phyloP scores from a whole-genome alignment of 2,329 filamentous ascomycete genomes.

The Leptographium flavum region DNA sequence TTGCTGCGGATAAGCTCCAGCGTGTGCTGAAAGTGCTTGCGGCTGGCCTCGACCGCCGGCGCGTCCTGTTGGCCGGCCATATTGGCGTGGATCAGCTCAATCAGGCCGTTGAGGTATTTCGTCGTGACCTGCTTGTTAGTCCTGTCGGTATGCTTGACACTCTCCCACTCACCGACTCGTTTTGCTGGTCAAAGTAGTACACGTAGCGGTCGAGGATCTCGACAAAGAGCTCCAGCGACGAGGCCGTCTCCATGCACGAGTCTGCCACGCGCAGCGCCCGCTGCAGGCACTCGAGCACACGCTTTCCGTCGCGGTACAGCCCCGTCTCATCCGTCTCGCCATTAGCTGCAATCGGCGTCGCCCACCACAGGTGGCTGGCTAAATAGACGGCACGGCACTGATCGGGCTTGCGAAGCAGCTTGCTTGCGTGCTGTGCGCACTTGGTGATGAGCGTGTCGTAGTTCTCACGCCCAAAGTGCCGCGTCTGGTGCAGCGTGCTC shows the following conservation, averaged over 20 bases:
- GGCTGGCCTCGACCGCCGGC: slow-evolving; percentile 71
- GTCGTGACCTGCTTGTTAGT: slow-evolving; percentile 52
- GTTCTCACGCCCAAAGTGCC: slow-evolving; percentile 90
- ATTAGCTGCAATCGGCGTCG: slow-evolving; percentile 63
- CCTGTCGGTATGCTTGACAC: background rate
- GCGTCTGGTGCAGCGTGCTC: slow-evolving; percentile 72
- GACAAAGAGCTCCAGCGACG: slow-evolving; percentile 94
- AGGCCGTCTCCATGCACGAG: slow-evolving; percentile 96
- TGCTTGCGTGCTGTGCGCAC: slow-evolving; percentile 90
- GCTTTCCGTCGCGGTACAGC: slow-evolving; percentile 95
- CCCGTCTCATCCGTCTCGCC: slow-evolving; percentile 70
- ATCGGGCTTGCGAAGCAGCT: slow-evolving; percentile 92
- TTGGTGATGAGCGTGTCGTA: slow-evolving; percentile 98
- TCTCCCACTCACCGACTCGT: slow-evolving; percentile 57
- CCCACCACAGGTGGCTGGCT: slow-evolving; percentile 97
- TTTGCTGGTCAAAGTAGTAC: slow-evolving; percentile 98
- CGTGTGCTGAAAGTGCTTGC: slow-evolving; percentile 87
- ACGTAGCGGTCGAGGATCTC: slow-evolving; percentile 97
- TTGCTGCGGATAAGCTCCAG: slow-evolving; percentile 84
- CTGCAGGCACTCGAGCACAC: slow-evolving; percentile 90
- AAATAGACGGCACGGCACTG: slow-evolving; percentile 95
- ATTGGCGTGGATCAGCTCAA: slow-evolving; percentile 96
- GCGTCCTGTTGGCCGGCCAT: slow-evolving; percentile 72
- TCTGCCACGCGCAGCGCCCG: slow-evolving; percentile 90
- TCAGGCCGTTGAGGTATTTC: slow-evolving; percentile 94